phyloP scores from a whole-genome alignment of 495 filamentous ascomycete genomes.

The Trichoderma orchidacearum region DNA sequence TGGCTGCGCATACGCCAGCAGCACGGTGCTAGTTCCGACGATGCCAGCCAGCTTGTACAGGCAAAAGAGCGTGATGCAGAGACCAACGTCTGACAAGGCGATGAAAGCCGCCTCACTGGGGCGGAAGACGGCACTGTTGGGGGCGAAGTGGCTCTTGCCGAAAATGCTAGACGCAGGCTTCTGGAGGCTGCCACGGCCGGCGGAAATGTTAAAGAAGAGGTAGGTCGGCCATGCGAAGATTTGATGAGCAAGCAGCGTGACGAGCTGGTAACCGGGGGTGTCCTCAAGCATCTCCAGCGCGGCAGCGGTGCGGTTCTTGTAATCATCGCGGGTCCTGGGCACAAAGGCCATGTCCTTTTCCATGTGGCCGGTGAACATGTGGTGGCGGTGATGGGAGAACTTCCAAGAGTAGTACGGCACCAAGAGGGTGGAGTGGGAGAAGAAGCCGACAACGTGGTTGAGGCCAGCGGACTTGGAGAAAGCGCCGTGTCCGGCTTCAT shows the following conservation, averaged over 20 bases:
- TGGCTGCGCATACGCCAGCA: constrained; percentile 37
- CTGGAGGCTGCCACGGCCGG: constrained; percentile 29
- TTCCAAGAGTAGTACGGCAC: constrained; percentile 70
- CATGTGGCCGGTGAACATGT: constrained; percentile 48
- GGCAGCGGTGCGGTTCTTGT: constrained; percentile 21
- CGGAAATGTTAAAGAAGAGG: constrained; percentile 40
- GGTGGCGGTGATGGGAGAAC: constrained; percentile 60
- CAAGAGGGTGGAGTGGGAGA: constrained; percentile 48
- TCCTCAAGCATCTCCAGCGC: constrained; percentile 39
- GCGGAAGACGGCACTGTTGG: constrained; percentile 40
- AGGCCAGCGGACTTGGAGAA: constrained; percentile 48
- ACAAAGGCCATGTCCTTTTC: constrained; percentile 48
- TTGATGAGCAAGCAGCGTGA: constrained; percentile 37
- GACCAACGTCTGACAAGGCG: constrained; percentile 44
- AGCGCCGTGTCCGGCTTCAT: constrained; percentile 61
- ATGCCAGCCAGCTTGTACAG: constrained; percentile 29
- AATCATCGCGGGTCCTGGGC: constrained; percentile 26
- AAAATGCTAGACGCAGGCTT: constrained; percentile 47
- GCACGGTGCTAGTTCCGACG: constrained; percentile 36
- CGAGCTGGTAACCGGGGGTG: constrained; percentile 36
- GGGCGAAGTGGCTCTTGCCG: constrained; percentile 33
- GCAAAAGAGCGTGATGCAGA: constrained; percentile 28
- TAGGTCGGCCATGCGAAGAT: constrained; percentile 44
- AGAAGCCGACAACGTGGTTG: constrained; percentile 56
- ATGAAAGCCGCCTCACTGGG: constrained; percentile 40